Percentiles rank a stretch among this genome's conserved stretches.
These are phyloP conservation scores for Paraphaeosphaeria sporulosa DNA, from an alignment of 2,329 filamentous ascomycete genomes.

Conservation along the genomic window DNA sequence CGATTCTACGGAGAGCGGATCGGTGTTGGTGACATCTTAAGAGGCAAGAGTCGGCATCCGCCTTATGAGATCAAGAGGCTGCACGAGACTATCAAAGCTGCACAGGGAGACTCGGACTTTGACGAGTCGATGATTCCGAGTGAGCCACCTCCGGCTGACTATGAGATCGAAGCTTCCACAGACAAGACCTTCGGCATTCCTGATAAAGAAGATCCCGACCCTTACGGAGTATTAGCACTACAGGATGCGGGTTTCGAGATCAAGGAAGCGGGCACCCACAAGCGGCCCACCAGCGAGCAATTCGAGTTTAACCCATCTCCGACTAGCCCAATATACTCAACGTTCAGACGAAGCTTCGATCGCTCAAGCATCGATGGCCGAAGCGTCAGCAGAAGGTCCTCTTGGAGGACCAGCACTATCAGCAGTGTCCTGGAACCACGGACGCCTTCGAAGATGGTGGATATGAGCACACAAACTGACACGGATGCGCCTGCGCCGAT, in stretches of 20 bases:
- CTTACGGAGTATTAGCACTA: constrained; percentile 88
- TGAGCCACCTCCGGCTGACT: constrained; percentile 80
- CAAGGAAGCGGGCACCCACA: constrained; percentile 81
- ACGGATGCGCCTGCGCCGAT: constrained; percentile 47
- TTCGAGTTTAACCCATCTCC: constrained; percentile 84
- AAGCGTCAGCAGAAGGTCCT: constrained; percentile 65
- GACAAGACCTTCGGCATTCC: constrained; percentile 77
- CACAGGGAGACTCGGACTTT: constrained; percentile 81
- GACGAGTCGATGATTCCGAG: constrained; percentile 73
- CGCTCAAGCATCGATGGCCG: constrained; percentile 64
- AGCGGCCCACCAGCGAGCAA: constrained; percentile 76
- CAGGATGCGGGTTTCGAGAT: constrained; percentile 91
- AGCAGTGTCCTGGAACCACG: constrained; percentile 66
- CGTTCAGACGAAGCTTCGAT: constrained; percentile 71
- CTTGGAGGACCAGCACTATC: constrained; percentile 74
- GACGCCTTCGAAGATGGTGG: constrained; percentile 71
- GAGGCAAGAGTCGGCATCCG: constrained; percentile 65
- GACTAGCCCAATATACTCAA: constrained; percentile 73
- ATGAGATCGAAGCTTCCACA: constrained; percentile 58
- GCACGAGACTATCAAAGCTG: constrained; percentile 84
- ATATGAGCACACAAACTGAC: constrained; percentile 68
- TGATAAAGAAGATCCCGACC: constrained; percentile 82
- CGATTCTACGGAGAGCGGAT: constrained; percentile 79
- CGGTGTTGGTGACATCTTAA: constrained; percentile 68
- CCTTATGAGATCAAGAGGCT: constrained; percentile 66